Evolutionary conservation across 2,329 filamentous ascomycete genomes (phyloP).

Genomic region (Aspergillaceae sp.): DNA sequence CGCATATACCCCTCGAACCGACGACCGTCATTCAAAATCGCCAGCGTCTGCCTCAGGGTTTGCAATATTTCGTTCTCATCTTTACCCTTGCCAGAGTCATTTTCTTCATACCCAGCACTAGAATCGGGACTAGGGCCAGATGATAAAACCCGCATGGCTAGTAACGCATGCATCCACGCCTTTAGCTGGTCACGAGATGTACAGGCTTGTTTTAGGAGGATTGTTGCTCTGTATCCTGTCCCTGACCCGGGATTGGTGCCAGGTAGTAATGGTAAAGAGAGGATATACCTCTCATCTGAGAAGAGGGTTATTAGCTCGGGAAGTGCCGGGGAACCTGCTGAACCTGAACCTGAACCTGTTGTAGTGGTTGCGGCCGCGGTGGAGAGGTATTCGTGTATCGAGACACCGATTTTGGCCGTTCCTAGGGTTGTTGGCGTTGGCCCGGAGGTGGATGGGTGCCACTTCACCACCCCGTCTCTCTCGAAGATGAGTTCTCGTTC

Average conservation of each 20-base stretch:
- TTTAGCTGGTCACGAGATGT: slow-evolving; percentile 45
- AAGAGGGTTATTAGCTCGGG: slow-evolving; percentile 45
- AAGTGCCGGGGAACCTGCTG: slow-evolving; percentile 21
- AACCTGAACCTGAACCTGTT: slow-evolving; percentile 2
- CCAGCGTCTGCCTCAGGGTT: slow-evolving; percentile 37
- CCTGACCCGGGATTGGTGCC: not conserved
- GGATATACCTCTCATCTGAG: slow-evolving; percentile 48
- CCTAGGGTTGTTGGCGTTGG: slow-evolving; percentile 32
- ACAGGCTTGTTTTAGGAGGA: slow-evolving; percentile 56
- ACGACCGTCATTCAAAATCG: slow-evolving; percentile 29
- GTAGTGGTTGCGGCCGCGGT: slow-evolving; percentile 5
- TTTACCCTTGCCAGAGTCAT: not conserved
- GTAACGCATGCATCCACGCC: slow-evolving; percentile 55
- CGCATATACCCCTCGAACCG: slow-evolving; percentile 39
- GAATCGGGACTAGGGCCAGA: not conserved
- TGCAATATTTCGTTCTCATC: slow-evolving; percentile 13
- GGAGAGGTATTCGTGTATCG: slow-evolving; percentile 29
- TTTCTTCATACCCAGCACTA: no score
- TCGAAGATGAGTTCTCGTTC: slow-evolving; percentile 51
- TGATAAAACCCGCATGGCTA: slow-evolving; percentile 32
- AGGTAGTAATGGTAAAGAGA: slow-evolving; percentile 41
- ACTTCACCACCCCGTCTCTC: slow-evolving; percentile 57
- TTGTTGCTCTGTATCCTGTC: slow-evolving; percentile 33
- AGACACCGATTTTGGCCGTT: slow-evolving; percentile 47
- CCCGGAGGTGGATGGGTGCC: slow-evolving; percentile 25